Evolutionary conservation across 208 protist species (phyloP).

Genomic region (Leptomonas seymouri): DNA sequence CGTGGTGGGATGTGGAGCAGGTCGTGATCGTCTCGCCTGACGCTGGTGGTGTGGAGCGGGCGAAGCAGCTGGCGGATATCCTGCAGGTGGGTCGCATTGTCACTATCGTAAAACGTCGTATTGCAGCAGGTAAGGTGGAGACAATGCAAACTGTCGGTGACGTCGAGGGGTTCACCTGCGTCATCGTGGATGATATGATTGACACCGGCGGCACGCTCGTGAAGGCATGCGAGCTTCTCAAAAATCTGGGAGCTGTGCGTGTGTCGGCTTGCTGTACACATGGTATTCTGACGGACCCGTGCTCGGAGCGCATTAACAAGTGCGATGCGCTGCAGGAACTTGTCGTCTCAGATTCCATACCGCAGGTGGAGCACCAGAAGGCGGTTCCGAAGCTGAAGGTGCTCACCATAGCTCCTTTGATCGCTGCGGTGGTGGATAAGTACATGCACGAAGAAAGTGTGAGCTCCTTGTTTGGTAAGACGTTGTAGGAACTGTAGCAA

Average conservation of each 20-base stretch:
- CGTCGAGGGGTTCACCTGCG: conserved; percentile 90
- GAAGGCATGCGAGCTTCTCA: conserved; percentile 93
- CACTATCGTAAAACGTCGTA: conserved; percentile 95
- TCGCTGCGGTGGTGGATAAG: conserved; percentile 82
- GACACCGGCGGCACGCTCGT: conserved; percentile 96
- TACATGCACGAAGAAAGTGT: conserved; percentile 76
- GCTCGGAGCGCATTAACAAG: conserved; percentile 86
- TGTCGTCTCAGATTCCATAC: conserved; percentile 95
- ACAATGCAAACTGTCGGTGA: conserved; percentile 95
- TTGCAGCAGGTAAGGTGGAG: conserved; percentile 75
- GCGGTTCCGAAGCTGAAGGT: conserved; percentile 86
- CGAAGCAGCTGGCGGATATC: conserved; percentile 88
- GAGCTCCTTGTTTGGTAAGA: conserved; percentile 59
- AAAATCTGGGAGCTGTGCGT: conserved; percentile 87
- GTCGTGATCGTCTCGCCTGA: conserved; percentile 96
- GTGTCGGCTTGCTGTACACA: conserved; percentile 96
- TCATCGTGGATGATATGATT: conserved; percentile 97
- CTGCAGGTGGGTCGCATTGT: conserved; percentile 91
- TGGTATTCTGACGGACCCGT: conserved; percentile 91
- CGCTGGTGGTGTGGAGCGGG: conserved; percentile 94
- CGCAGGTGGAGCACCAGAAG: conserved; percentile 79
- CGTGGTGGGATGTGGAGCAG: conserved; percentile 79
- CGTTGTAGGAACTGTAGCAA: conserved; percentile 26
- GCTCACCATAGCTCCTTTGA: conserved; percentile 86
- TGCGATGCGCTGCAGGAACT: conserved; percentile 87